These are phyloP conservation scores for Podaxis sp. DNA, from an alignment of 768 basidiomycete genomes.

Conservation along the genomic window DNA sequence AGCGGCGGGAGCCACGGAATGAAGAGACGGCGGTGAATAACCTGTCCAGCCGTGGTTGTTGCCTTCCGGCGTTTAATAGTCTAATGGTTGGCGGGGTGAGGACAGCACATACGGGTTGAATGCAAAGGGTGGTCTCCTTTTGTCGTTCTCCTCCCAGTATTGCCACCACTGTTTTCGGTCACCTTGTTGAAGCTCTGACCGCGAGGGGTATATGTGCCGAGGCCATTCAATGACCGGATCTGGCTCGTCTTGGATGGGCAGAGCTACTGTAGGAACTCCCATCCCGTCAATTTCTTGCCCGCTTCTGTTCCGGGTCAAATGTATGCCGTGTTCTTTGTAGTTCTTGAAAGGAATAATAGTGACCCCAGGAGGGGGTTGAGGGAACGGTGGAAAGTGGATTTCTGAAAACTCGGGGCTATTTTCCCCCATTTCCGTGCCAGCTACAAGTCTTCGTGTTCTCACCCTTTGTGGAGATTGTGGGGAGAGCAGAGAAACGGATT, in stretches of 20 bases:
- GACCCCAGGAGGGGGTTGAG: neutral
- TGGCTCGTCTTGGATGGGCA: neutral
- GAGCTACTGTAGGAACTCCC: slow-evolving; percentile 1
- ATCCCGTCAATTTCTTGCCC: slow-evolving; percentile 5
- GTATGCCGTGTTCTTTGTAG: slow-evolving; percentile 4
- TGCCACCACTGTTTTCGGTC: slow-evolving; percentile 6
- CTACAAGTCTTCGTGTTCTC: neutral
- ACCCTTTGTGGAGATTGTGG: neutral
- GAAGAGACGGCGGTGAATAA: neutral
- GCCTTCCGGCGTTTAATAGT: neutral
- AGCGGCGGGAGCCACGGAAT: neutral
- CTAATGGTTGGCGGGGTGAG: neutral
- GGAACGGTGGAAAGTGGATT: neutral
- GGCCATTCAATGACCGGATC: neutral
- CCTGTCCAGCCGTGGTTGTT: neutral
- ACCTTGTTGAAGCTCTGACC: neutral
- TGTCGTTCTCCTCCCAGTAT: slow-evolving; percentile 2
- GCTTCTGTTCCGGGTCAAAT: neutral
- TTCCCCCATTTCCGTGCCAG: neutral
- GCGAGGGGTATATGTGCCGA: neutral
- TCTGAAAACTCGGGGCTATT: too few species aligned
- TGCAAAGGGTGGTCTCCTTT: neutral
- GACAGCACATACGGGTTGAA: neutral
- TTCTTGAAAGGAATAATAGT: neutral
- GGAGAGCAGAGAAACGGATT: neutral